These are phyloP conservation scores for Clitoria ternatea DNA, from an alignment of 306 rosid species.

Conservation along the genomic window DNA sequence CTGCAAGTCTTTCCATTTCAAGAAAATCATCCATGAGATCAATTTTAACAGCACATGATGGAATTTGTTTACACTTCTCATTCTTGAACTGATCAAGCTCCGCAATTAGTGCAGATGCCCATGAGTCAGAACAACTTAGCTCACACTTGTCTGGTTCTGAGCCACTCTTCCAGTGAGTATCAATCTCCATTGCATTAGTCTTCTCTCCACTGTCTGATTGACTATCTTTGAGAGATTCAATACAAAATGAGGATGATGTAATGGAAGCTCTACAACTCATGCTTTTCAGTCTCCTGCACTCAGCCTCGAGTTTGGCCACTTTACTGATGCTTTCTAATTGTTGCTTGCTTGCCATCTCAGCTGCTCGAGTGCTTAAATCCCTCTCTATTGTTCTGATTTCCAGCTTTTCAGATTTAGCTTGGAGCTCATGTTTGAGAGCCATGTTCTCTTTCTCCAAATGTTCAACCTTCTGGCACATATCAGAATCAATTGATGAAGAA, in stretches of 20 bases:
- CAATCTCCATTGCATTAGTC: neutral
- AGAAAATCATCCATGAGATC: constrained; percentile 90
- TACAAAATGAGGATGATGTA: constrained; percentile 50
- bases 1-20: constrained; percentile 79
- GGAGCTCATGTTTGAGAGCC: constrained; percentile 53
- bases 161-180: neutral
- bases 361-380: constrained; percentile 1
- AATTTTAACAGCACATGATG: constrained; percentile 33
- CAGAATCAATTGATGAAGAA: constrained; percentile 41
- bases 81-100: constrained; percentile 69
- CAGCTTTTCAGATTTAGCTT: constrained; percentile 56
- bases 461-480: constrained; percentile 43
- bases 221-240: constrained; percentile 43
- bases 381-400: constrained; percentile 66
- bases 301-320: constrained; percentile 72
- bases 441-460: constrained; percentile 56
- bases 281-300: constrained; percentile 61
- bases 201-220: constrained; percentile 16
- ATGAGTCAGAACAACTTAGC: constrained; percentile 50
- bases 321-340: constrained; percentile 53
- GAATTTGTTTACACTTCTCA: constrained; percentile 40
- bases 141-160: constrained; percentile 27
- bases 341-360: constrained; percentile 13
- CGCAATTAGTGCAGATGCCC: constrained; percentile 56
- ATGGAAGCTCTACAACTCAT: constrained; percentile 38